Base-by-base conservation (phyloP, 352 stramenopile genomes). In the Phytophthora cryptogea region DNA sequence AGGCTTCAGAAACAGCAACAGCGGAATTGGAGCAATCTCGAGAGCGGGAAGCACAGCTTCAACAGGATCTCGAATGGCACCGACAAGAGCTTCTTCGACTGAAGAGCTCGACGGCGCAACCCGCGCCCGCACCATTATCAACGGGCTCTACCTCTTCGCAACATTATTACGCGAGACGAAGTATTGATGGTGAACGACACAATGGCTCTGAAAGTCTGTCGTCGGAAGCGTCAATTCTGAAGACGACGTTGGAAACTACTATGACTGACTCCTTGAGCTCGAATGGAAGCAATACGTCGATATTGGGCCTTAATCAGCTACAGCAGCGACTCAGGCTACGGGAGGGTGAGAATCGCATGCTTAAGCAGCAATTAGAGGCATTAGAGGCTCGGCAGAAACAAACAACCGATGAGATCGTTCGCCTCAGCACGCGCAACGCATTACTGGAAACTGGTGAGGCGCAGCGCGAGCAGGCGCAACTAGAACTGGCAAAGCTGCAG, bases 221-320 rank as follows among this genome's bases (percentile, higher is more conserved):
- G 8, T 74, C 63, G 16, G 79, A 91, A 48, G 81, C 79, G 6
- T 84, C 77, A 8, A 88, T 89, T 39, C 64, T 91, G 8, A 80
- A 83, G 52, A 74, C 68, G 20, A 86, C 81, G 11, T 40, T 91
- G 26, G 75, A 83, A 31, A 68, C 72, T 11, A 72, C 51, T 8
- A 53, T 56, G 13, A 66, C 59, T 9, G 80, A 82, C 14, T 52
- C 71, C 2, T 32, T 71, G 0, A 44, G 46, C 2, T 61, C 57
- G 14, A 77, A 63, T 46, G 59, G 47, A 3, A 43, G 60, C 11
- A 79, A 74, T 32, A 78, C 78, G 27, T 90, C 82, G 0, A 69
- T 94, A 28, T 59, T 94, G n/a, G 80, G 80, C 1, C 52, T 92
- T 20, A 90, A 71, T 41, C 86, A 94, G 33, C 56, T 94, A 32